Percentiles rank a stretch among this genome's conserved stretches.
Conservation (phyloP, 2,329 filamentous ascomycete species). For the Helminthosporium solani region DNA sequence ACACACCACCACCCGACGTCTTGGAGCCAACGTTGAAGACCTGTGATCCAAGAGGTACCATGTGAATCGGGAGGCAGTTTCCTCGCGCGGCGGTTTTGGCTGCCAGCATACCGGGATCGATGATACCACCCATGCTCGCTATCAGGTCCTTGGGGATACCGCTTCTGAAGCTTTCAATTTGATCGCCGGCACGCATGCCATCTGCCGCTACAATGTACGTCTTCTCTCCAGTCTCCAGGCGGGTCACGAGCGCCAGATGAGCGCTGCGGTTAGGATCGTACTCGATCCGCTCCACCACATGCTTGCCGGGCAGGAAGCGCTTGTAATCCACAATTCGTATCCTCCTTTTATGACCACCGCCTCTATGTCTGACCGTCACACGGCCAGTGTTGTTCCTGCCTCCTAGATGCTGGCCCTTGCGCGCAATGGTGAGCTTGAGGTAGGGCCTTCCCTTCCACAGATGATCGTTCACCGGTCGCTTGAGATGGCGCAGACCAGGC, state of each 20-base stretch:
- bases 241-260: constrained; percentile 84
- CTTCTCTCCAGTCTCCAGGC: constrained; percentile 70
- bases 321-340: constrained; percentile 91
- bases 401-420: constrained; percentile 90
- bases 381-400: constrained; percentile 85
- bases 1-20: constrained; percentile 73
- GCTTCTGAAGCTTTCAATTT: constrained; percentile 85
- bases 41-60: constrained; percentile 92
- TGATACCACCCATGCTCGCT: constrained; percentile 84
- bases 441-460: constrained; percentile 91
- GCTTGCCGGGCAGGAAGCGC: constrained; percentile 74
- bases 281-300: constrained; percentile 90
- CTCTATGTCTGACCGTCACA: constrained; percentile 86
- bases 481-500: constrained; percentile 87
- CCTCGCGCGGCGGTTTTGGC: constrained; percentile 91
- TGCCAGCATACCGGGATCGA: constrained; percentile 94
- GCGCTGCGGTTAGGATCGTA: constrained; percentile 92
- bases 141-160: constrained; percentile 87
- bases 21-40: constrained; percentile 85
- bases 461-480: constrained; percentile 91
- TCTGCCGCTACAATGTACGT: constrained; percentile 96
- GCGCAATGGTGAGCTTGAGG: constrained; percentile 80
- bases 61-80: constrained; percentile 92
- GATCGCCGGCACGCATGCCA: constrained; percentile 86
- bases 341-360: constrained; percentile 87